Evolutionary conservation across 306 rosid species (phyloP), one percentile per base, ranked within the genome.

Genomic region (Ormosia emarginata): DNA sequence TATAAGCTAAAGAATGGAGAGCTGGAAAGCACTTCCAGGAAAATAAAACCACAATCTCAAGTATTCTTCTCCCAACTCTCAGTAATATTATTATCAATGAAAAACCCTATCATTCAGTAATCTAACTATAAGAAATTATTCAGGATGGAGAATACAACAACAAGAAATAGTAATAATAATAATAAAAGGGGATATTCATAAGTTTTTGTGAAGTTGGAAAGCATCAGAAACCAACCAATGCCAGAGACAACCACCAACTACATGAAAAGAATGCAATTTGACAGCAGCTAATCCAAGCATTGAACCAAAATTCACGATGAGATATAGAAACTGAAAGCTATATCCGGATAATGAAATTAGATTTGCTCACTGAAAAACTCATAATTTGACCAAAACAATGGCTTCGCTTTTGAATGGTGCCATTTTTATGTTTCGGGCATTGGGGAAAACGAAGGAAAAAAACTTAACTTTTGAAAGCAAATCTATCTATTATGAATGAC

Each of bases 41-140:
- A 62, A 62, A 56, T 34, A 74, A 85, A 75, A 81, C 57, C 75
- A 24, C 24, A 24, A 24, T 24, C 24, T 24, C 61, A 70, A n/a
- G 66, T n/a, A 55, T 34, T 64, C 58, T 78, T 67, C 13, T 53
- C 57, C 71, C 66, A 70, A 59, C 59, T 37, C 79, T 75, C 80
- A 17, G 78, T 40, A 46, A 39, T 15, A n/a, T 12, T 53, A 53
- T 67, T 62, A 55, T 41, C 44, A 61, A 41, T 32, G 32, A 72
- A 33, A 67, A 78, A 79, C 14, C 70, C 83, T 49, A 79, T 36
- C 74, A 8, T 39, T 53, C 57, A 58, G 1, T 49, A 64, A 74
- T 47, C 59, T 32, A 49, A 52, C 61, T 30, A 65, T 5, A 63
- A 67, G 74, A 81, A 79, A 50, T 65, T 55, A 64, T 34, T 73